Evolutionary conservation across 208 protist genomes (phyloP), one percentile per base, ranked within the genome.

Genomic region (Trypanosoma conorhini): DNA sequence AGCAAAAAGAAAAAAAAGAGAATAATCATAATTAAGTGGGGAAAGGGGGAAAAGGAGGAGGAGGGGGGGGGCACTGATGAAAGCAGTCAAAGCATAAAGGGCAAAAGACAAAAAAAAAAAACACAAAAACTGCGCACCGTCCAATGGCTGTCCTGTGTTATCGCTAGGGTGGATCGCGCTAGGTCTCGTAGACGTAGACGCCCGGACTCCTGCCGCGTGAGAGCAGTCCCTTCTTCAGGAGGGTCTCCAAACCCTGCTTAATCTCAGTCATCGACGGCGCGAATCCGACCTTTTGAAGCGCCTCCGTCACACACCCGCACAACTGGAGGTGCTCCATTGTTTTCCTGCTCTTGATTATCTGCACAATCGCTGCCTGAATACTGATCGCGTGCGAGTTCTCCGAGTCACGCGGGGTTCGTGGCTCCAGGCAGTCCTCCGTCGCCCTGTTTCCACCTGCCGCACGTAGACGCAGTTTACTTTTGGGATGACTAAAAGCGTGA

Each of bases 221-320:
- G 31, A 96, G 67, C 26, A 90, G 79, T 19, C 87, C 84, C 42
- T 89, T 89, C 31, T 84, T 83, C n/a, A 93, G 90, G 7, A 96
- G 69, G 21, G 51, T 54, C n/a, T 87, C 81, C 15, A 96, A 57
- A 38, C 74, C 70, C 21, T 67, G 55, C 66, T 93, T 96, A 19
- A 96, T 87, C 26, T 90, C 82, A 58, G 67, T 33, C 26, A 64
- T 44, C 24, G 75, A 82, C 1, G 86, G 81, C 17, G 63, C 57
- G 62, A 82, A 88, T 9, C 59, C 51, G 1, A 74, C 66, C 30
- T 65, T 72, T 35, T 63, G 22, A 1, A 92, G 55, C 8, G 38
- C 66, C 10, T 76, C 38, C 30, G 67, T 68, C 1, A 93, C 76
- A 13, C 46, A 42, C 22, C 60, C 35, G 58, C 79, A 92, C n/a